Base-by-base conservation (phyloP, 768 basidiomycete species). In the Gelatoporia subvermispora region DNA sequence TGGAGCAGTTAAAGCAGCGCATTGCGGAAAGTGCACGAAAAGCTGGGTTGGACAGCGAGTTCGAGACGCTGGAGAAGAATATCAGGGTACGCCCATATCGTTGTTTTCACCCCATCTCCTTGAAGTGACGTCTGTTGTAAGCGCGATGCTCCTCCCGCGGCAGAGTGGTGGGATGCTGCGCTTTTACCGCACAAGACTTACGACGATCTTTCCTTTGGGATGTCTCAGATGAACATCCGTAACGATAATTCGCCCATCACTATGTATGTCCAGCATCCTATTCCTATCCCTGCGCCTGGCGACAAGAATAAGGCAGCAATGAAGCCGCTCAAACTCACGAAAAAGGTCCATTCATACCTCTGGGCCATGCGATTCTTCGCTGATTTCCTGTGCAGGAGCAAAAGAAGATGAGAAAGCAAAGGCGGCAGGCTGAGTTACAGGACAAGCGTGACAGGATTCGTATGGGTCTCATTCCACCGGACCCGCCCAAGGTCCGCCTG, bases 101-200 rank as follows among this genome's bases (percentile, higher is more conserved):
- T 8, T 44, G 45, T 43, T 18, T 49, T 15, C 28, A 31, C 28
- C 28, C 7, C 28, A 13, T 31, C 28, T 31, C 38, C 28, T 42
- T 38, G 41, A 31, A 43, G 41, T 24, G 8, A 7, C 7, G 11
- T 43, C 15, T 40, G 22, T 13, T 35, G n/a, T 7, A 57, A 94
- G 86, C 77, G 93, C 38, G 81, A 82, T 47, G 78, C 90, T 1
- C 96, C 95, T 7, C 95, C 95, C 0, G 84, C 81, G 4, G 79
- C 85, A 3, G 96, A 98, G 65, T 99, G 96, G 96, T 99, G 96
- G 96, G 96, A 99, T 67, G 84, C 79, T 18, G 78, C 89, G 0
- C 71, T 97, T 13, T 70, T 99, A 9, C 88, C 90, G 0, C 84
- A 73, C 56, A 85, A 87, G 68, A 76, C 71, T 3, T 98, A 98